These are phyloP conservation scores for Kodamaea lidongshanica DNA, from an alignment of 805 yeast genomes.

Conservation along the genomic window DNA sequence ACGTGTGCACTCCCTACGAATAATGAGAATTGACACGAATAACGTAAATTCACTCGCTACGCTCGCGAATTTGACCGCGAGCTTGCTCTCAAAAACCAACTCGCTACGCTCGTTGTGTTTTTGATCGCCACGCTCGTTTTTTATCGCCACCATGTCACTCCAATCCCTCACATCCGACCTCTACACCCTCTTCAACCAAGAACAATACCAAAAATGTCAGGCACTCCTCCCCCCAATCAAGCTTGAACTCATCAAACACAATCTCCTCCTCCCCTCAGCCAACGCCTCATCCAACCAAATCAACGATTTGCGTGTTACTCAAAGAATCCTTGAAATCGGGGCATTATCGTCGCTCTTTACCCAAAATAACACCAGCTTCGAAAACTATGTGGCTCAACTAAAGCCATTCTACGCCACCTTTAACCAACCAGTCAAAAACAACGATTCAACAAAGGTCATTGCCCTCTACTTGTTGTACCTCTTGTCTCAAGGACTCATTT, in stretches of 20 bases:
- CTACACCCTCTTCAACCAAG: conserved; percentile 54
- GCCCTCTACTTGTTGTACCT: conserved; percentile 72
- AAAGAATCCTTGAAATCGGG: conserved; percentile 82
- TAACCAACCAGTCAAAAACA: conserved; percentile 24
- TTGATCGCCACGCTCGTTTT: too few relatives aligned
- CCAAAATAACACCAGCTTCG: conserved; percentile 57
- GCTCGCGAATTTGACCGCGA: too few relatives aligned
- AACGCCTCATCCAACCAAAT: conserved; percentile 37
- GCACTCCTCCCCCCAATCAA: conserved; percentile 65
- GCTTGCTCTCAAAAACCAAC: too few relatives aligned
- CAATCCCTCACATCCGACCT: conserved; percentile 66
- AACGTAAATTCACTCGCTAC: too few relatives aligned
- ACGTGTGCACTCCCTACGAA: too few relatives aligned
- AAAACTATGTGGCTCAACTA: conserved; percentile 66
- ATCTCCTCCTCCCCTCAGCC: conserved; percentile 61
- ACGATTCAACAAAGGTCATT: conserved; percentile 53
- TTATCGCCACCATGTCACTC: conserved; percentile 55
- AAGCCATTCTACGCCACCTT: conserved; percentile 63
- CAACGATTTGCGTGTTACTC: conserved; percentile 69
- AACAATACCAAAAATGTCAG: conserved; percentile 57
- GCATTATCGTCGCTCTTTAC: conserved; percentile 71
- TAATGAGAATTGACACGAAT: too few relatives aligned
- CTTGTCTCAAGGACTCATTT: conserved; percentile 76
- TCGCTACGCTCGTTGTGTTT: too few relatives aligned
- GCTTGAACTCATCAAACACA: conserved; percentile 69